Evolutionary conservation across 1,284 basidiomycete genomes (phyloP), one percentile per base, ranked within the genome.

Genomic region (Apiotrichum sp.): DNA sequence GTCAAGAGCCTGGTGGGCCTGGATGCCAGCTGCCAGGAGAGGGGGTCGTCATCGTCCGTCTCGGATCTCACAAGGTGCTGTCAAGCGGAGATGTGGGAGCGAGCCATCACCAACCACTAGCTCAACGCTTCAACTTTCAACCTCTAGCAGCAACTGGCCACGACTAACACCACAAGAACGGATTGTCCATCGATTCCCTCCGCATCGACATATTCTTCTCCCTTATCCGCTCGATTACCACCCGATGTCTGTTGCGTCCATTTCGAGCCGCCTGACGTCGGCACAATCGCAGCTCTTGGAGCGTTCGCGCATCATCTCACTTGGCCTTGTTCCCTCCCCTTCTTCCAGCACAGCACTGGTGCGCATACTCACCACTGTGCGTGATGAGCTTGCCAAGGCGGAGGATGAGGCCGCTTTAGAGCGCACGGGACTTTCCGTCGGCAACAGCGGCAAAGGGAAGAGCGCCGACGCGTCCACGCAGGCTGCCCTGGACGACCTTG

Each of bases 251-350:
- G 31, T 50, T 31, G 49, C 40, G 10, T 62, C 66, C 14, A 57
- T 72, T 47, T 69, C 66, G 3, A 65, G 66, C 41, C 64, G 71
- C 31, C 66, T 75, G 7, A 73, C 72, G 4, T 67, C 71, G n/a
- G 67, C 71, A 32, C 73, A 74, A 14, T 59, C 70, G 7, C 67
- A 72, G 52, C 65, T 77, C 2, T 65, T 77, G 47, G 75, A 77
- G 56, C 66, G 75, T 46, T 68, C 68, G 4, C 72, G 75, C 22
- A 67, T 77, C 47, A 53, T 75, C 51, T 70, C 69, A 1, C 67
- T 77, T 32, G 68, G 68, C 33, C 67, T 77, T 43, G 64, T 67
- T 16, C 71, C 75, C 0, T 69, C 65, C 3, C 66, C 73, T 0
- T 66, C 70, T 3, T 65, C 70, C 8, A 67, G 68, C 16, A 63